Evolutionary conservation across 345 rosid species (phyloP).

Genomic region (Populus euphratica): DNA sequence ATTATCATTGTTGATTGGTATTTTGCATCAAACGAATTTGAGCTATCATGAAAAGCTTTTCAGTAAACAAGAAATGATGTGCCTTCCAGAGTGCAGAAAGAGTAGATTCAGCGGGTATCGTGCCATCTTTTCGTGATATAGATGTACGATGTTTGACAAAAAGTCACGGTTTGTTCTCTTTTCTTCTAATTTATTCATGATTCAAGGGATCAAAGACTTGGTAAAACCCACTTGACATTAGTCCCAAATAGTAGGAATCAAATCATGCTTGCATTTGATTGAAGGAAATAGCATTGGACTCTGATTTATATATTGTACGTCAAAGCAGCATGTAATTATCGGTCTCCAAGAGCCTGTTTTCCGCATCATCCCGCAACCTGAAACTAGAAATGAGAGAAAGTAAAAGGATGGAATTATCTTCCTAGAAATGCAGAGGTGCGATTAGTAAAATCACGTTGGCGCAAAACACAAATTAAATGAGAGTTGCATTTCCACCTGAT

Average conservation of each 20-base stretch:
- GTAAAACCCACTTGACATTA: neutral
- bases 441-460: too few species aligned
- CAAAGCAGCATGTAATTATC: too few species aligned
- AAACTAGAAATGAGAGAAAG: too few species aligned
- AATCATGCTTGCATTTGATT: neutral
- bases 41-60: neutral
- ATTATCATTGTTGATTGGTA: neutral
- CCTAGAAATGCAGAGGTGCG: too few species aligned
- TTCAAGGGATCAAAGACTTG: neutral
- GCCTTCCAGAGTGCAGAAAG: neutral
- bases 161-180: neutral
- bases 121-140: neutral
- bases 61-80: neutral
- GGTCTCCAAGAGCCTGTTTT: too few species aligned
- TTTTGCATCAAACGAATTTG: neutral
- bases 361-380: too few species aligned
- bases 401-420: too few species aligned
- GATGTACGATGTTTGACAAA: neutral
- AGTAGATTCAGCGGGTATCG: neutral
- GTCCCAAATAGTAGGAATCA: neutral
- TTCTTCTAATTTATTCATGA: too few species aligned
- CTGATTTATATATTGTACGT: too few species aligned
- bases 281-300: neutral
- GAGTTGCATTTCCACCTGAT: too few species aligned
- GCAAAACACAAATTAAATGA: too few species aligned